These are phyloP conservation scores for Medicago ruthenica DNA, from an alignment of 306 rosid species.

Conservation along the genomic window DNA sequence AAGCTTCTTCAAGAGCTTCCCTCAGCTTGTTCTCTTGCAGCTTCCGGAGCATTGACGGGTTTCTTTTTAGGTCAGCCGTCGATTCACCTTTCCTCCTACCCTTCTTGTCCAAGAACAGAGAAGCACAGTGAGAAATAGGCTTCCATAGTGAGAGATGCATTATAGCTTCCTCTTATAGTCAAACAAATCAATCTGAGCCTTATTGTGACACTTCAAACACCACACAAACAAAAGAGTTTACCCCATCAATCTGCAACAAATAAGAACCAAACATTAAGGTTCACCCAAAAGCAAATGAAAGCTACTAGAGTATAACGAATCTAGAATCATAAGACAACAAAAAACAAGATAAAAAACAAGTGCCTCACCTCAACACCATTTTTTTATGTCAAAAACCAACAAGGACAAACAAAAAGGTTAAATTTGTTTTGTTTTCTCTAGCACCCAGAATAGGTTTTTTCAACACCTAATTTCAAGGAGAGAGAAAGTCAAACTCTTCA, in stretches of 20 bases:
- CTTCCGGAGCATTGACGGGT: slow-evolving; percentile 75
- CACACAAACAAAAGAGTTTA: slow-evolving; percentile 25
- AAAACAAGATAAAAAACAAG: background rate
- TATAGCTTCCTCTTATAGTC: slow-evolving; percentile 43
- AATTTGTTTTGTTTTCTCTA: slow-evolving; percentile 1
- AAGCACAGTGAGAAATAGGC: slow-evolving; percentile 94
- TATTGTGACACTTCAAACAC: background rate
- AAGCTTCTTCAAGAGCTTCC: slow-evolving; percentile 98
- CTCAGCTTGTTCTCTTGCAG: slow-evolving; percentile 89
- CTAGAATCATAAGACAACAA: slow-evolving; percentile 7
- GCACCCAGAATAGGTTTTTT: slow-evolving; percentile 36
- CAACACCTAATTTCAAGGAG: slow-evolving; percentile 39
- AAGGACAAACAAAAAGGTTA: background rate
- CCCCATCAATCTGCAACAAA: slow-evolving; percentile 45
- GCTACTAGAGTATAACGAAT: slow-evolving; percentile 19
- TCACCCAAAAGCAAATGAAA: slow-evolving; percentile 30
- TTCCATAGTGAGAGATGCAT: slow-evolving; percentile 99
- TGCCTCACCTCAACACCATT: slow-evolving; percentile 30
- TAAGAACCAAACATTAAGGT: background rate
- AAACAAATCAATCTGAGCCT: slow-evolving; percentile 32
- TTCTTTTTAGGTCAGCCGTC: slow-evolving; percentile 49
- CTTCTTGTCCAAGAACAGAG: slow-evolving; percentile 89
- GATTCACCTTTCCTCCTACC: slow-evolving; percentile 70
- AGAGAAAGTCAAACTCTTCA: slow-evolving; percentile 59
- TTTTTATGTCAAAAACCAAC: slow-evolving; percentile 15